phyloP scores from a whole-genome alignment of 2,329 filamentous ascomycete genomes.

The Fusarium heterosporum region DNA sequence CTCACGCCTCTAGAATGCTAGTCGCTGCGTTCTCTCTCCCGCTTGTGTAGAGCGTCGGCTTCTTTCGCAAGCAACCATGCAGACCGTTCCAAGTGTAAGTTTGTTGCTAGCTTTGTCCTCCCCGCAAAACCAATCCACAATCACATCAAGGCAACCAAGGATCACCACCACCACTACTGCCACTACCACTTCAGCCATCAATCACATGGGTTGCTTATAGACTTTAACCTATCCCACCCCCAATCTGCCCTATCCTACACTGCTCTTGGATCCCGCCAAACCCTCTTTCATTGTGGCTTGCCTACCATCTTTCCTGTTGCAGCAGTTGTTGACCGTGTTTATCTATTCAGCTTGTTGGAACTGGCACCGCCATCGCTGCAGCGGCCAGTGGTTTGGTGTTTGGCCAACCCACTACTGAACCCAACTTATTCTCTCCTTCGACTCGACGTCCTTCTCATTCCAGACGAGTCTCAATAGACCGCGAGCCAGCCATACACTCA shows the following conservation, averaged over 20 bases:
- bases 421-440: constrained; percentile 49
- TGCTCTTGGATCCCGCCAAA: constrained; percentile 33
- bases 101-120: constrained; percentile 41
- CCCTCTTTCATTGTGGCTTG: constrained; percentile 39
- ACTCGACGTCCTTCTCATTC: constrained; percentile 46
- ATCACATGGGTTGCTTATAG: constrained; percentile 39
- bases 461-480: constrained; percentile 51
- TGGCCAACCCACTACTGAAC: constrained; percentile 63
- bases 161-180: constrained; percentile 40
- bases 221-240: constrained; percentile 43
- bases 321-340: constrained; percentile 39
- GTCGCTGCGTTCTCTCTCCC: constrained; percentile 51
- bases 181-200: constrained; percentile 27
- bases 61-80: constrained; percentile 60
- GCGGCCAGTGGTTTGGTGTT: constrained; percentile 70
- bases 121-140: constrained; percentile 39
- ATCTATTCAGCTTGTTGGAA: constrained; percentile 66
- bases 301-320: constrained; percentile 35
- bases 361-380: constrained; percentile 70
- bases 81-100: constrained; percentile 65
- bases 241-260: constrained; percentile 31
- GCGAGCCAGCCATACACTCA: constrained; percentile 49
- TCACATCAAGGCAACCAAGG: constrained; percentile 33
- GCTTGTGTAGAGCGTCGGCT: constrained; percentile 54
- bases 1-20: constrained; percentile 52